phyloP scores from a whole-genome alignment of 306 rosid genomes.

The Phaseolus lunatus region DNA sequence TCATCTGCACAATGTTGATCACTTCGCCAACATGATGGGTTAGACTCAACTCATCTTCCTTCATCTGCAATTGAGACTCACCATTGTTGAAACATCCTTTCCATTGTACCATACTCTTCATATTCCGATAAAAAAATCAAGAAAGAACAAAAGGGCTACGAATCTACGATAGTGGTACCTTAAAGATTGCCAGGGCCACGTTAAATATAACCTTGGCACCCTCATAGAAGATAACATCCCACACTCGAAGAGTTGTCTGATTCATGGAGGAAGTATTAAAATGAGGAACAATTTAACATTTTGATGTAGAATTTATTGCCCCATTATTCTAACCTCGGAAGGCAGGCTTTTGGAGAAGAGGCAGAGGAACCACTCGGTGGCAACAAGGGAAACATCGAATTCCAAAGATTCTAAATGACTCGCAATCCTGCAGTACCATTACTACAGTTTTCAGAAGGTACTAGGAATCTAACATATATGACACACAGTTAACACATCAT shows the following conservation, averaged over 20 bases:
- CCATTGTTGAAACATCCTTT: constrained; percentile 43
- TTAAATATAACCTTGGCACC: constrained; percentile 94
- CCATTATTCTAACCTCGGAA: constrained; percentile 73
- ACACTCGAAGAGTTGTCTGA: constrained; percentile 92
- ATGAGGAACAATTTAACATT: constrained; percentile 23
- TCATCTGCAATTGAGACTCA: constrained; percentile 73
- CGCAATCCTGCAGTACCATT: constrained; percentile 77
- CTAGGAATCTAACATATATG: constrained; percentile 27
- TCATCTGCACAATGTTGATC: constrained; percentile 77
- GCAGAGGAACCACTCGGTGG: constrained; percentile 99
- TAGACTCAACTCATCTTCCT: constrained; percentile 79
- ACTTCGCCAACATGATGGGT: constrained; percentile 95
- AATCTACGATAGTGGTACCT: constrained; percentile 57
- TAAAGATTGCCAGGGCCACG: constrained; percentile 92
- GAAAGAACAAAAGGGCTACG: constrained; percentile 23
- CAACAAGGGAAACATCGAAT: constrained; percentile 96
- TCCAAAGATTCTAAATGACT: constrained; percentile 85
- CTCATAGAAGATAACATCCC: constrained; percentile 97
- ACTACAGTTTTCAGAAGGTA: constrained; percentile 43
- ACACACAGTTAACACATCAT: constrained; percentile 14
- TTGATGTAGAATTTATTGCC: constrained; percentile 23
- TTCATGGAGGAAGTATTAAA: constrained; percentile 46
- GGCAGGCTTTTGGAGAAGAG: constrained; percentile 94
- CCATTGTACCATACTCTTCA: constrained; percentile 3
- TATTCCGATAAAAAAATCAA: background rate